Evolutionary conservation across 208 protist genomes (phyloP).

Genomic region (Strigomonas culicis): DNA sequence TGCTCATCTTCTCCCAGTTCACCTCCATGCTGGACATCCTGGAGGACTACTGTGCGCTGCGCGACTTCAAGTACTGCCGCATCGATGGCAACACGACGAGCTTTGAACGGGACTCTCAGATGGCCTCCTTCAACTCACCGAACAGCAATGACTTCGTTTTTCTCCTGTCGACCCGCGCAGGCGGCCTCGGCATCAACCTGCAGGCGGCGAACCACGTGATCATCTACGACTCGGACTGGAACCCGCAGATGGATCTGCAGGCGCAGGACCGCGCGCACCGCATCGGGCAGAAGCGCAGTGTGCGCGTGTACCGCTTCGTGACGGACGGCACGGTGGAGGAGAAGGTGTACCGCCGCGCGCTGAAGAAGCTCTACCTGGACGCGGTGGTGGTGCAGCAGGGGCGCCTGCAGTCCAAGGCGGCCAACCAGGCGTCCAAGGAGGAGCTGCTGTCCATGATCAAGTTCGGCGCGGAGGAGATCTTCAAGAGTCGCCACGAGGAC

Average conservation of each 20-base stretch:
- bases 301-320: constrained; percentile 97
- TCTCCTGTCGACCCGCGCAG: constrained; percentile 97
- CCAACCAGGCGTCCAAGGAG: constrained; percentile 80
- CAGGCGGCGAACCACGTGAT: constrained; percentile 98
- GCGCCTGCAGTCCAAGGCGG: constrained; percentile 52
- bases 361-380: constrained; percentile 98
- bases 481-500: constrained; percentile 88
- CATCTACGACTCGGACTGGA: constrained; percentile 99
- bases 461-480: constrained; percentile 97
- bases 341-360: constrained; percentile 96
- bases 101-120: constrained; percentile 88
- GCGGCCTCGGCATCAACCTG: constrained; percentile 99
- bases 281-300: constrained; percentile 97
- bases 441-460: constrained; percentile 97
- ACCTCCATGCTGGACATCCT: constrained; percentile 91
- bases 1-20: constrained; percentile 99
- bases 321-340: constrained; percentile 98
- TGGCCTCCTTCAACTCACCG: constrained; percentile 93
- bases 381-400: constrained; percentile 98
- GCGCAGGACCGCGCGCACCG: constrained; percentile 98
- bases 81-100: constrained; percentile 91
- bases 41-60: constrained; percentile 88
- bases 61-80: constrained; percentile 78
- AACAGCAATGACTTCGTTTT: constrained; percentile 95
- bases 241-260: constrained; percentile 98